Evolutionary conservation across 202 grass and related monocot genomes (phyloP).

Genomic region (Panicum hallii): DNA sequence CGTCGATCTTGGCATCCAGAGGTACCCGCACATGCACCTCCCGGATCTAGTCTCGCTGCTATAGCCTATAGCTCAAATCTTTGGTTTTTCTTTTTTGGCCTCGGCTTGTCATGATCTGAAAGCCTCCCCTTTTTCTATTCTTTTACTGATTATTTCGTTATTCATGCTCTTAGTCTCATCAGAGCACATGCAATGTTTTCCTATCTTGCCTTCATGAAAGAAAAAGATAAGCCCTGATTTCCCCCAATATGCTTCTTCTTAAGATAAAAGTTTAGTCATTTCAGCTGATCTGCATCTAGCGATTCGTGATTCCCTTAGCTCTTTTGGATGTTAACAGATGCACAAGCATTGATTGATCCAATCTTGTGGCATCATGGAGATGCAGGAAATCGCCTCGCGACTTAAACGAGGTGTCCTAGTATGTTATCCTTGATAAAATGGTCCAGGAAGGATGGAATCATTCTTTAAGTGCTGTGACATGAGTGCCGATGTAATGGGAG

Average conservation of each 20-base stretch:
- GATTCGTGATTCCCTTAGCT: background rate
- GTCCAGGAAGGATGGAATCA: constrained; percentile 8
- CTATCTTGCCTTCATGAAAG: background rate
- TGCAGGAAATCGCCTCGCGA: constrained; percentile 2
- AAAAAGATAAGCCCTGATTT: background rate
- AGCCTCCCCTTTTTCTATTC: constrained; percentile 2
- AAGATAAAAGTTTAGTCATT: background rate
- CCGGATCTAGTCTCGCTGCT: constrained; percentile 37
- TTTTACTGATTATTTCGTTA: background rate
- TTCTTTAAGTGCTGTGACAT: background rate
- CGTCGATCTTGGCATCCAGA: constrained; percentile 80
- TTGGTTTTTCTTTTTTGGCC: background rate
- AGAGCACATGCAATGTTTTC: constrained; percentile 1
- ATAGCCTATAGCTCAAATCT: background rate
- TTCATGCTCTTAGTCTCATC: background rate
- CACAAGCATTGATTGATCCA: constrained; percentile 9
- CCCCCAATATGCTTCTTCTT: background rate
- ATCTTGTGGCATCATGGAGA: constrained; percentile 42
- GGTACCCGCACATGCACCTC: constrained; percentile 47
- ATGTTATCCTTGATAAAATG: constrained; percentile 22
- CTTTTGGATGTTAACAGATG: background rate
- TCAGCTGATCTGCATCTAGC: background rate
- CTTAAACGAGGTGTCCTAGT: background rate
- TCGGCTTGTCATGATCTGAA: constrained; percentile 6
- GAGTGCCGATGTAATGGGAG: constrained; percentile 12